These are phyloP conservation scores for Spergularia azorica DNA, from an alignment of 179 eudicot species.

Conservation along the genomic window DNA sequence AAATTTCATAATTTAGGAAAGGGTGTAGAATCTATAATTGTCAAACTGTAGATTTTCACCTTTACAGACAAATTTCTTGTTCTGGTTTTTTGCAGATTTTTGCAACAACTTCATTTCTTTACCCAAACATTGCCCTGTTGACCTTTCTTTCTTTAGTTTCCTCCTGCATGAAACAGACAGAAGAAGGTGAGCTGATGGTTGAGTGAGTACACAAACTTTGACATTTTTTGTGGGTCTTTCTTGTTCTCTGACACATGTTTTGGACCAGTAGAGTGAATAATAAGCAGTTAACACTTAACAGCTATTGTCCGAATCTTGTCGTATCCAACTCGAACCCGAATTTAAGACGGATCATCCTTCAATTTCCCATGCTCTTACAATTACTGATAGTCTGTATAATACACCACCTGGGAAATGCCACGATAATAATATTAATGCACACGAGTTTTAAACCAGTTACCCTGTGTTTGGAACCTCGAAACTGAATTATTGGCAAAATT, in stretches of 20 bases:
- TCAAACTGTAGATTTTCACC: constrained; percentile 19
- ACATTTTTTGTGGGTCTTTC: constrained; percentile 1
- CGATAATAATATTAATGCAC: too few species aligned
- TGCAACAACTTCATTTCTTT: neutral
- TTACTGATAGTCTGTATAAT: too few species aligned
- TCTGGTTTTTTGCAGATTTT: constrained; percentile 9
- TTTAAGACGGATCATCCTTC: too few species aligned
- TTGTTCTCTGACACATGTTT: neutral
- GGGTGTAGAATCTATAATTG: neutral
- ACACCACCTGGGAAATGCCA: too few species aligned
- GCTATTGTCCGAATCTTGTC: too few species aligned
- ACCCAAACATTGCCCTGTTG: neutral
- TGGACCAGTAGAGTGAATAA: too few species aligned
- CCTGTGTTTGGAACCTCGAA: neutral
- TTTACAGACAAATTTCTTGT: neutral
- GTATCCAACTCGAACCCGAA: too few species aligned
- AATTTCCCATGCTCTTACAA: too few species aligned
- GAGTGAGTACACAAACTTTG: constrained; percentile 18
- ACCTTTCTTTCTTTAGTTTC: neutral
- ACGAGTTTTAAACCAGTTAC: neutral
- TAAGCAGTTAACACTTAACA: too few species aligned
- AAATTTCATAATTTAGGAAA: neutral
- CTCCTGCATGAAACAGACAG: constrained; percentile 7
- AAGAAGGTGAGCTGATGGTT: constrained; percentile 16
- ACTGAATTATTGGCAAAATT: too few species aligned